These are phyloP conservation scores for Didymella arachidicola DNA, from an alignment of 2,329 filamentous ascomycete genomes.

Conservation along the genomic window DNA sequence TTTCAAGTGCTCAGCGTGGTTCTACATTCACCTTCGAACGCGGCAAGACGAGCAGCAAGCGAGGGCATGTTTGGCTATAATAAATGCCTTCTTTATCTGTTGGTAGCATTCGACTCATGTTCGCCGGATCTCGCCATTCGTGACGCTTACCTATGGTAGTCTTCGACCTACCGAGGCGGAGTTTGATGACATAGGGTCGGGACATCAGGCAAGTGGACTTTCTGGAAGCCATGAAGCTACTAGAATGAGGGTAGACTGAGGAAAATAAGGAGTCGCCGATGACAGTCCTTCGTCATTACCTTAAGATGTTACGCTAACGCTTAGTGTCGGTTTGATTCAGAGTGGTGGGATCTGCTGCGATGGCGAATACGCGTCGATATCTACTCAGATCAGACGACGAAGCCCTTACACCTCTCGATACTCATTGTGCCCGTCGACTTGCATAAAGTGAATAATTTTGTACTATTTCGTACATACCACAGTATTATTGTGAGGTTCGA, in stretches of 20 bases:
- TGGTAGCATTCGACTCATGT: not conserved
- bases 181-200: not conserved
- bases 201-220: not conserved
- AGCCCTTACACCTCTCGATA: not conserved
- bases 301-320: not conserved
- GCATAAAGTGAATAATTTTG: not conserved
- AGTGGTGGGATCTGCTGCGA: not conserved
- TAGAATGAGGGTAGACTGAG: not conserved
- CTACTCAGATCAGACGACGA: not conserved
- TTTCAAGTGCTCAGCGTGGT: not conserved
- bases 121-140: not conserved
- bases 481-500: not conserved
- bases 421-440: not conserved
- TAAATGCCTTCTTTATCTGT: not conserved
- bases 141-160: not conserved
- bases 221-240: not conserved
- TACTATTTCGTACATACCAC: not conserved
- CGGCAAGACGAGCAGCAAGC: not conserved
- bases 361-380: not conserved
- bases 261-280: not conserved
- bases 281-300: not conserved
- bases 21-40: not conserved
- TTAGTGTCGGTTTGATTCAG: not conserved
- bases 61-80: not conserved
- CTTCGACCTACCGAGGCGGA: not conserved